Evolutionary conservation across 2,329 filamentous ascomycete genomes (phyloP).

Genomic region (Xylaria digitata): DNA sequence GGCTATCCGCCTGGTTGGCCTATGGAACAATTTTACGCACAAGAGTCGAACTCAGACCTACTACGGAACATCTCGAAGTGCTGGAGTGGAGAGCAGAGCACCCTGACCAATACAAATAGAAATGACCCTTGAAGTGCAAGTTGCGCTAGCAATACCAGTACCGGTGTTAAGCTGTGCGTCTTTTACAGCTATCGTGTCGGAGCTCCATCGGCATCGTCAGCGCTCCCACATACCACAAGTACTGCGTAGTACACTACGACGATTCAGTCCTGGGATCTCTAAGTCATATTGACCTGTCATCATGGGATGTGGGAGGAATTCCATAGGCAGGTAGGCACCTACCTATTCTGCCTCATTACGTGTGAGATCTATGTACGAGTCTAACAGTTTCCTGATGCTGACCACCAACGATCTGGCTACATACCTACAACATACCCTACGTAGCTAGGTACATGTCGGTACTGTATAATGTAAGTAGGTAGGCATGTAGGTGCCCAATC

Average conservation of each 20-base stretch:
- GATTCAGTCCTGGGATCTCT: neutral
- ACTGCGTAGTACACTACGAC: neutral
- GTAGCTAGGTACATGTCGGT: constrained; percentile 4
- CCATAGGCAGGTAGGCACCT: constrained; percentile 1
- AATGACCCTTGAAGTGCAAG: constrained; percentile 5
- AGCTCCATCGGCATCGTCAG: constrained; percentile 8
- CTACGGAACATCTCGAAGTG: neutral
- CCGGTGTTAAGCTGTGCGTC: neutral
- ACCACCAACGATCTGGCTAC: constrained; percentile 24
- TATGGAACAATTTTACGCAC: neutral
- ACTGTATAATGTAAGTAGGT: constrained; percentile 25
- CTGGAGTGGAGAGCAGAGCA: neutral
- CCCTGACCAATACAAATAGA: neutral
- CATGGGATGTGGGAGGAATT: neutral
- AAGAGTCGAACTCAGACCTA: neutral
- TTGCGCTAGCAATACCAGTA: neutral
- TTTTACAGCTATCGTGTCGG: constrained; percentile 9
- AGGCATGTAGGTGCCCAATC: constrained; percentile 17
- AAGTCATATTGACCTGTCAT: constrained; percentile 21
- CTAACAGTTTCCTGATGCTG: constrained; percentile 21
- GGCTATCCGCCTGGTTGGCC: neutral
- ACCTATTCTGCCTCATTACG: constrained; percentile 8
- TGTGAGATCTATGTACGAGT: constrained; percentile 18
- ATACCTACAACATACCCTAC: neutral
- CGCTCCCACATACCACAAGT: neutral